Evolutionary conservation across 352 stramenopile species (phyloP), one percentile per base, ranked within the genome.

Genomic region (Plasmopara muralis): DNA sequence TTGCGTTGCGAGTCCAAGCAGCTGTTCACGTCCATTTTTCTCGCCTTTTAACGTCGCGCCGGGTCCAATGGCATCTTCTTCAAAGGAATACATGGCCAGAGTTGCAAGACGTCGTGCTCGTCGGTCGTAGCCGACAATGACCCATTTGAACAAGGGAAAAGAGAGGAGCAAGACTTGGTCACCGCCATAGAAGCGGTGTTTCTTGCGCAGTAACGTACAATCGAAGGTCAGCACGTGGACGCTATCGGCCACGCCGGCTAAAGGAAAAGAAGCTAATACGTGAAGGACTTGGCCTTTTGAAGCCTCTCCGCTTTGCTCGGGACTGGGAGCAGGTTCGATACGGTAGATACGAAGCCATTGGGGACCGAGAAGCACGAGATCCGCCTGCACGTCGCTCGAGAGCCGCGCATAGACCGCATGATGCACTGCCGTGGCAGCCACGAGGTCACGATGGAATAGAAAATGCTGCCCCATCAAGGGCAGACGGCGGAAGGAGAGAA

Each of bases 41-140:
- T 94, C 83, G 40, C 77, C 83, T 57, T 92, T 87, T 8, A 94
- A 52, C 46, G 79, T 90, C 9, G 83, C 78, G 9, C 83, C 83
- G 4, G 81, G 80, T 0, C 83, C 83, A 46, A 94, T 87, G 15
- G 79, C 79, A 33, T 94, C 79, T 55, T 89, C 81, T 9, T 68
- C 65, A 40, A 94, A 94, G 52, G 77, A 77, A 53, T 78, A 89
- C 77, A 94, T 86, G 16, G 79, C 74, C 3, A 94, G 65, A 14
- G 81, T 92, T 28, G 67, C 60, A 2, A 94, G 62, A 38, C 49
- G 52, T 0, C 64, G 62, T 16, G 68, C 48, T 20, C 74, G 69
- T 9, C 74, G 58, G 46, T 94, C 79, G 48, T 77, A 91, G 34
- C 83, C 80, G 8, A 92, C 76, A 30, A 94, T 60, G 41, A 92